phyloP scores from a whole-genome alignment of 305 asterid genomes.

The Ruellia speciosa region DNA sequence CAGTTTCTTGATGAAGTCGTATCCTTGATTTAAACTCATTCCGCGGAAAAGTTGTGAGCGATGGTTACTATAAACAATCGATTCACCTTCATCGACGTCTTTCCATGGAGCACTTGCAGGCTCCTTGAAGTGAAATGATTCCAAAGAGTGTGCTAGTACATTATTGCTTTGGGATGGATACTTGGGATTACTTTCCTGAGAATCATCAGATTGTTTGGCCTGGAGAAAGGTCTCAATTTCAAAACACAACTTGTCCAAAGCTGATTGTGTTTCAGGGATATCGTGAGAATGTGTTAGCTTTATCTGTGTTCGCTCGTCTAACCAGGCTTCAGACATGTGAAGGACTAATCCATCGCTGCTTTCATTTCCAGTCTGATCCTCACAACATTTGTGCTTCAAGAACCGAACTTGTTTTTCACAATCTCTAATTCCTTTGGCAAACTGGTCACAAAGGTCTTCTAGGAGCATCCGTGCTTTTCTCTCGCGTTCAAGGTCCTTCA shows the following conservation, averaged over 20 bases:
- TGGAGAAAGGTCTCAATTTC: constrained; percentile 67
- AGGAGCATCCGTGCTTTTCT: constrained; percentile 47
- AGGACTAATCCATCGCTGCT: constrained; percentile 51
- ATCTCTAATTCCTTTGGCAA: constrained; percentile 66
- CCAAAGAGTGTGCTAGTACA: constrained; percentile 22
- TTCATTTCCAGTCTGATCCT: constrained; percentile 29
- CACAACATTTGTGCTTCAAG: constrained; percentile 34
- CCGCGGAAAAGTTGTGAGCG: too few relatives aligned
- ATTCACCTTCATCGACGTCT: constrained; percentile 30
- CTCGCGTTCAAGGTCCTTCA: constrained; percentile 54
- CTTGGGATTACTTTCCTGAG: constrained; percentile 21
- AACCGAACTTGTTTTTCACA: constrained; percentile 49
- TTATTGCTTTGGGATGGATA: background rate
- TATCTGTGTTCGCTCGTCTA: constrained; percentile 71
- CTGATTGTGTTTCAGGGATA: constrained; percentile 34
- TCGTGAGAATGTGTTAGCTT: constrained; percentile 37
- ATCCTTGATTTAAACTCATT: too few relatives aligned
- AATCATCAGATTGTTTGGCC: constrained; percentile 32
- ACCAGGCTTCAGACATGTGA: constrained; percentile 91
- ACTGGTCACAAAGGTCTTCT: constrained; percentile 82
- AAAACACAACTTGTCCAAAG: constrained; percentile 48
- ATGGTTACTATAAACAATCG: too few relatives aligned
- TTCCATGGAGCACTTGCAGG: constrained; percentile 56
- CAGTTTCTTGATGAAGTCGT: too few relatives aligned
- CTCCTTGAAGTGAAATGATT: constrained; percentile 43